Base-by-base conservation (phyloP, 495 filamentous ascomycete species). In the Penicillium desertorum region DNA sequence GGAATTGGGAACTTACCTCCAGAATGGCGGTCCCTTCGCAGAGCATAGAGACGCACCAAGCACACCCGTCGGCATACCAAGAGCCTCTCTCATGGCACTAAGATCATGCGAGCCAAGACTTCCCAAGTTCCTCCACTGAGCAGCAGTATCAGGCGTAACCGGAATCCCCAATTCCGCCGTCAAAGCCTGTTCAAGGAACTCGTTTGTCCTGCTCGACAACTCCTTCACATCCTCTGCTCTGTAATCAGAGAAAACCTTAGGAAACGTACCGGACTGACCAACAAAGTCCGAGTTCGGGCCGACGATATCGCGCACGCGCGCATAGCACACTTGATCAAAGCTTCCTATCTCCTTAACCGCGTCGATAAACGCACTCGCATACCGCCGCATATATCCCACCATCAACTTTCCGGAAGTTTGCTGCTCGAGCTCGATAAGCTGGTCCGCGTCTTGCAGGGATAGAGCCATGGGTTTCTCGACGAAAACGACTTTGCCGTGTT, bases 351-450 rank as follows among this genome's bases (percentile, higher is more conserved):
- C 68, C 43, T 66, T 62, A 5, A 77, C 45, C 5, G 76, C 68
- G 20, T 75, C 65, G 5, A 71, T 27, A 58, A 77, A 79, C 7
- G 58, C 54, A 7, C 71, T 52, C 7, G 78, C 73, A 58, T 77
- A 81, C 12, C 79, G 65, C 6, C 78, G 59, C 77, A 79, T 79
- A 47, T 75, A 75, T 0, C 78, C 79, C 2, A 81, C 75, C 55
- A 81, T 73, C 10, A 80, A 64, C 23, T 54, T 67, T 9, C 57
- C 71, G 1, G 56, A 57, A 5, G 70, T 58, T 11, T 56, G 41
- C 25, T 67, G 62, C 47, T 77, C 75, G 4, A 71, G 73, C 20
- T 63, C 65, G 12, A 68, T 59, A 29, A 79, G 61, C 3, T 22
- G n/a, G 10, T 74, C 41, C 10, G 66, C 65, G 20, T 66, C 70